Conservation (phyloP, 2,329 filamentous ascomycete species). For the Diplodia sapinea region DNA sequence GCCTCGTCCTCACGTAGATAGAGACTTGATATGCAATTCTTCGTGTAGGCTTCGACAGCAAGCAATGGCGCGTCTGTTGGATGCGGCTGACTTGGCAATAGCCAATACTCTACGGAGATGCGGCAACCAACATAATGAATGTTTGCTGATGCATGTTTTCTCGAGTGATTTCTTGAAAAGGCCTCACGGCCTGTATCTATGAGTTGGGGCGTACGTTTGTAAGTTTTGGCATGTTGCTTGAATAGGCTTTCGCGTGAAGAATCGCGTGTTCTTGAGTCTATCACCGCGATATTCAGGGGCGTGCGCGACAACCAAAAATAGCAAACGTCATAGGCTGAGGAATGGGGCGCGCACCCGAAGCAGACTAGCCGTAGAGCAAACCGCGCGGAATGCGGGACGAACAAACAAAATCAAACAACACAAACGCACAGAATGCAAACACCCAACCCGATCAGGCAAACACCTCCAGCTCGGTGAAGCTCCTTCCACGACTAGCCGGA, state of each 20-base stretch:
- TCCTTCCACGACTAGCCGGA: not conserved
- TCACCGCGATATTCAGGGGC: not conserved
- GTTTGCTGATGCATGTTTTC: not conserved
- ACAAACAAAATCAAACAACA: constrained; percentile 19
- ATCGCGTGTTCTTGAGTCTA: no score
- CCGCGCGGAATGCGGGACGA: constrained; percentile 2
- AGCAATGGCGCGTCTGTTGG: not conserved
- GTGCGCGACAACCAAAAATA: not conserved
- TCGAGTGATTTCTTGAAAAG: not conserved
- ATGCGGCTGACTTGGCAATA: not conserved
- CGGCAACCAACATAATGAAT: not conserved
- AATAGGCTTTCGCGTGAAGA: not conserved
- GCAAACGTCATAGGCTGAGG: not conserved
- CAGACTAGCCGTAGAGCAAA: not conserved
- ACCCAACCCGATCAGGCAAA: not conserved
- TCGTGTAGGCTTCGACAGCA: not conserved
- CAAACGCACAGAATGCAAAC: constrained; percentile 11
- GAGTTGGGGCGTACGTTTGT: no score
- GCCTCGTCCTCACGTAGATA: not conserved
- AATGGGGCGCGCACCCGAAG: not conserved
- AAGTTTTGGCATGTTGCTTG: not conserved
- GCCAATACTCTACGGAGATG: not conserved
- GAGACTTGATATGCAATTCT: not conserved
- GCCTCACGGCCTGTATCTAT: not conserved
- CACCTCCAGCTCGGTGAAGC: not conserved